phyloP scores from a whole-genome alignment of 2,329 filamentous ascomycete species.

The Diaporthe sp. region DNA sequence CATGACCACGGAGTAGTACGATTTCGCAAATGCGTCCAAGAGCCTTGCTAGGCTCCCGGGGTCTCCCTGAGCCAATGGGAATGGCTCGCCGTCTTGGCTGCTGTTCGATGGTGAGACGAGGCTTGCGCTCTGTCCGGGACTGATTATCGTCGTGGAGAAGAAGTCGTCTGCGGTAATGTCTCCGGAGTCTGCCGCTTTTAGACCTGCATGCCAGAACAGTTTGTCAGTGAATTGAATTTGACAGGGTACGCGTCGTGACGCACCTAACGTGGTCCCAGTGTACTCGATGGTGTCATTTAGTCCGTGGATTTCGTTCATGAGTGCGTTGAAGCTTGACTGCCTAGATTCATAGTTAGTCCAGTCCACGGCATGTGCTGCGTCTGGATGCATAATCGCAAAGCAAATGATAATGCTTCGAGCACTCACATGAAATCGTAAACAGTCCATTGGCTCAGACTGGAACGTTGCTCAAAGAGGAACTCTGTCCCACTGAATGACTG shows the following conservation, averaged over 20 bases:
- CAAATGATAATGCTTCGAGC: fast-evolving
- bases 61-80: slow-evolving; percentile 24
- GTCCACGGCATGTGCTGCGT: too few relatives aligned
- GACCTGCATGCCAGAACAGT: background rate
- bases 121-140: slow-evolving; percentile 28
- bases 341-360: background rate
- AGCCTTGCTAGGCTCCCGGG: slow-evolving; percentile 19
- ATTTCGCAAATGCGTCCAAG: slow-evolving; percentile 34
- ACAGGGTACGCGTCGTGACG: background rate
- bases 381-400: background rate
- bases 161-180: slow-evolving; percentile 37
- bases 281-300: slow-evolving; percentile 31
- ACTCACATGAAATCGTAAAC: slow-evolving; percentile 39
- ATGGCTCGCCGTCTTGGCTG: background rate
- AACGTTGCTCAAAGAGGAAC: slow-evolving; percentile 36
- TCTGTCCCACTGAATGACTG: slow-evolving; percentile 40
- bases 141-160: slow-evolving; percentile 25
- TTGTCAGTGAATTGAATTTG: background rate
- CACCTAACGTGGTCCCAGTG: slow-evolving; percentile 35
- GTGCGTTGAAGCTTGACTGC: slow-evolving; percentile 20
- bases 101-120: slow-evolving; percentile 19
- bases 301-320: slow-evolving; percentile 23
- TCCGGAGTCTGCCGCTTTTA: background rate
- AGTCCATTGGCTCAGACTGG: slow-evolving; percentile 36
- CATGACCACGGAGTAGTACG: slow-evolving; percentile 37